phyloP scores from a whole-genome alignment of 1,139 yeast genomes.

The Casaregolazyma suthepensis region DNA sequence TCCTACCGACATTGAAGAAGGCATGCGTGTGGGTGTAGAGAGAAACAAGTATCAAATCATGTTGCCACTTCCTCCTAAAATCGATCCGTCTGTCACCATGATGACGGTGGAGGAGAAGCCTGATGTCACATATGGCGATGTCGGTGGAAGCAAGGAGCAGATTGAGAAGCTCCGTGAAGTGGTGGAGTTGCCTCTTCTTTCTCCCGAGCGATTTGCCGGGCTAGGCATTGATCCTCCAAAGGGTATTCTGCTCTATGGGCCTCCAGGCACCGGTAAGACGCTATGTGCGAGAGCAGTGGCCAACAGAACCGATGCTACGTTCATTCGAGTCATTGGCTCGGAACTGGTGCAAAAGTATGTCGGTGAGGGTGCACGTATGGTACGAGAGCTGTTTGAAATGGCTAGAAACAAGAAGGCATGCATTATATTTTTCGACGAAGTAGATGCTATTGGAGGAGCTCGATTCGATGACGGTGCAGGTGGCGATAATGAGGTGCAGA shows the following conservation, averaged over 20 bases:
- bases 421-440: slow-evolving; percentile 92
- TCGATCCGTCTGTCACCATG: slow-evolving; percentile 98
- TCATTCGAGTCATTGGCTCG: slow-evolving; percentile 95
- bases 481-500: slow-evolving; percentile 97
- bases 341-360: slow-evolving; percentile 97
- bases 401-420: slow-evolving; percentile 97
- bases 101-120: slow-evolving; percentile 99
- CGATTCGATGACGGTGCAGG: slow-evolving; percentile 99
- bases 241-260: slow-evolving; percentile 92
- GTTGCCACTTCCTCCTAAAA: slow-evolving; percentile 93
- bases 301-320: slow-evolving; percentile 96
- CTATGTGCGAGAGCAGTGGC: slow-evolving; percentile 98
- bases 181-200: slow-evolving; percentile 86
- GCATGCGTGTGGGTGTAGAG: slow-evolving; percentile 99
- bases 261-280: slow-evolving; percentile 98
- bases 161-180: slow-evolving; percentile 96
- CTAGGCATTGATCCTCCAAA: slow-evolving; percentile 98
- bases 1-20: slow-evolving; percentile 98
- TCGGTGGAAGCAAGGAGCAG: slow-evolving; percentile 97
- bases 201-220: slow-evolving; percentile 94
- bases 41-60: slow-evolving; percentile 95
- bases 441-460: slow-evolving; percentile 98
- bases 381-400: slow-evolving; percentile 95
- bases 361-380: slow-evolving; percentile 99
- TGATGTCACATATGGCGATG: slow-evolving; percentile 74